Evolutionary conservation across 2,329 filamentous ascomycete genomes (phyloP).

Genomic region (Chaetomiaceae sp.): DNA sequence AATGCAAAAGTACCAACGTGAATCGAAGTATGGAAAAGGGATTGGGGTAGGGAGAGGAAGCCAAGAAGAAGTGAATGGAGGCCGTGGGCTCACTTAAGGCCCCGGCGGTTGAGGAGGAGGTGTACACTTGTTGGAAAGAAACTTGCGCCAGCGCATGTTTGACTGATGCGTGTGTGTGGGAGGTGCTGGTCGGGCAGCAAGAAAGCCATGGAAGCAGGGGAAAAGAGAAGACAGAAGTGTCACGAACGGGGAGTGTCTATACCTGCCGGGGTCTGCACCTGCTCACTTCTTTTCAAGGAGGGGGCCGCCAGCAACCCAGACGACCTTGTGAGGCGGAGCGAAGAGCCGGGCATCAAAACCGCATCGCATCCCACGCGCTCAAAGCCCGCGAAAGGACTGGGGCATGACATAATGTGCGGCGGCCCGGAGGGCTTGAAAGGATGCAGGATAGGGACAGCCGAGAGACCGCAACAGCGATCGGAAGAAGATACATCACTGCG

Average conservation of each 20-base stretch:
- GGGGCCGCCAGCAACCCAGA: slow-evolving; percentile 10
- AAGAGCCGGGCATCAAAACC: slow-evolving; percentile 11
- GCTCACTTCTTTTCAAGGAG: no score
- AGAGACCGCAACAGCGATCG: slow-evolving; percentile 14
- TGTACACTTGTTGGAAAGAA: slow-evolving; percentile 10
- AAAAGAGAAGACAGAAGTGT: slow-evolving; percentile 9
- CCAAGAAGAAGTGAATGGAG: slow-evolving; percentile 8
- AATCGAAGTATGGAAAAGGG: not conserved
- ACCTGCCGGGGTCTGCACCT: slow-evolving; percentile 14
- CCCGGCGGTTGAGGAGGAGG: slow-evolving; percentile 8
- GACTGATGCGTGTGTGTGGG: slow-evolving; percentile 20
- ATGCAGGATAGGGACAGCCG: slow-evolving; percentile 10
- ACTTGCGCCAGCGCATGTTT: slow-evolving; percentile 21
- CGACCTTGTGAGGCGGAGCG: slow-evolving; percentile 12
- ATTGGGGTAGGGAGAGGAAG: not conserved
- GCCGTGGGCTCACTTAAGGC: slow-evolving; percentile 10
- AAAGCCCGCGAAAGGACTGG: slow-evolving; percentile 10
- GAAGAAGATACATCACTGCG: slow-evolving; percentile 13
- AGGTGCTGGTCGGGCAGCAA: slow-evolving; percentile 25
- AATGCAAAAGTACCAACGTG: not conserved
- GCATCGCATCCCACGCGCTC: not conserved
- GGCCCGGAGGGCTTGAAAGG: slow-evolving; percentile 5
- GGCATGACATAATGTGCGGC: slow-evolving; percentile 20
- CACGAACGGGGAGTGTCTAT: slow-evolving; percentile 18
- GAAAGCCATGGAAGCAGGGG: slow-evolving; percentile 5